Conservation (phyloP, 768 basidiomycete species). For the Boletus rubropictus region DNA sequence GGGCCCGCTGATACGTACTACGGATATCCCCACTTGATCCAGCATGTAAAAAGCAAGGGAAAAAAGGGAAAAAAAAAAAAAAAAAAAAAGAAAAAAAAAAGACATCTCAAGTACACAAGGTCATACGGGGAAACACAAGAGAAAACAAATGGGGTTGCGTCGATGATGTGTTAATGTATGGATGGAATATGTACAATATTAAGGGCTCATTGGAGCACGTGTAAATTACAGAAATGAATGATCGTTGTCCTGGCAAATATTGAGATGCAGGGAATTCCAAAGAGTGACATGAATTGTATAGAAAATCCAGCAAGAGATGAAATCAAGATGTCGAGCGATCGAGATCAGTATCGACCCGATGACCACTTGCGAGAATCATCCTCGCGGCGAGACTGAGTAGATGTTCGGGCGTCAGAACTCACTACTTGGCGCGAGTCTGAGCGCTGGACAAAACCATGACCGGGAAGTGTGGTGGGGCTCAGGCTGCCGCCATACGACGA, state of each 20-base stretch:
- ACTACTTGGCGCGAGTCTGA: slow-evolving; percentile 36
- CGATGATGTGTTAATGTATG: slow-evolving; percentile 28
- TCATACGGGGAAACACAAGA: slow-evolving; percentile 15
- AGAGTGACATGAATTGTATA: slow-evolving; percentile 32
- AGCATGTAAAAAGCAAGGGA: not conserved
- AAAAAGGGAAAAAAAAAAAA: too few species aligned
- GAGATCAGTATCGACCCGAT: slow-evolving; percentile 41
- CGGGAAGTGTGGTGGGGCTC: slow-evolving; percentile 26
- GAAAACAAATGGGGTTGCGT: slow-evolving; percentile 21
- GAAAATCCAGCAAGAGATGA: slow-evolving; percentile 32
- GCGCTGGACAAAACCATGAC: slow-evolving; percentile 37
- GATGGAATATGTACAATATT: slow-evolving; percentile 33
- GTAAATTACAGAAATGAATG: slow-evolving; percentile 35
- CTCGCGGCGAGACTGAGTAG: slow-evolving; percentile 39
- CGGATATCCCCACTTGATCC: slow-evolving; percentile 19
- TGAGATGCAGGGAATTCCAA: slow-evolving; percentile 30
- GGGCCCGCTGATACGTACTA: slow-evolving; percentile 11
- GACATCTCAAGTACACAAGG: slow-evolving; percentile 26
- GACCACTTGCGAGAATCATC: slow-evolving; percentile 48
- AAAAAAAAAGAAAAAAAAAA: slow-evolving; percentile 4
- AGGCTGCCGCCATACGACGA: slow-evolving; percentile 33
- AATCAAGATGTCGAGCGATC: slow-evolving; percentile 30
- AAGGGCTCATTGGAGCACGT: slow-evolving; percentile 28
- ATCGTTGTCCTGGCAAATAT: slow-evolving; percentile 32
- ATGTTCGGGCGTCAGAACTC: slow-evolving; percentile 26